Percentiles rank a stretch among this genome's conserved stretches.
Evolutionary conservation across 352 stramenopile genomes (phyloP).

Genomic region (Globisporangium paddicum): DNA sequence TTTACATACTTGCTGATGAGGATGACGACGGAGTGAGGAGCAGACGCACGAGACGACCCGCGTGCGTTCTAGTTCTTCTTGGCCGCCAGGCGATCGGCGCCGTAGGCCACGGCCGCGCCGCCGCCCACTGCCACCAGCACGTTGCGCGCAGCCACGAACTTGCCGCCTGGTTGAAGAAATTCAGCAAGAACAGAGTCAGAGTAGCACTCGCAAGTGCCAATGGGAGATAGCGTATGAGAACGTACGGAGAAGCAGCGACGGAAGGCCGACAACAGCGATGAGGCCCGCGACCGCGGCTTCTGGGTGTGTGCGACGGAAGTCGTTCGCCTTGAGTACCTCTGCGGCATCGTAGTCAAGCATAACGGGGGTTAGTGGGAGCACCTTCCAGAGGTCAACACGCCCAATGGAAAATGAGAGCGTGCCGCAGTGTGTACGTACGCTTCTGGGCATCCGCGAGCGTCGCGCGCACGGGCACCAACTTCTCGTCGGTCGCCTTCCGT

Average conservation of each 20-base stretch:
- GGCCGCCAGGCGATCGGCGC: conserved; percentile 34
- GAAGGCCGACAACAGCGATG: conserved; percentile 47
- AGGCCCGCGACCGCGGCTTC: conserved; percentile 55
- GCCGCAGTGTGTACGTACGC: conserved; percentile 37
- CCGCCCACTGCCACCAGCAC: conserved; percentile 55
- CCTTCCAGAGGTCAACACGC: not conserved
- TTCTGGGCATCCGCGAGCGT: conserved; percentile 35
- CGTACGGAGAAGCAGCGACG: conserved; percentile 67
- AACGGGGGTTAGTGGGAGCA: not conserved
- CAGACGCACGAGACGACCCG: not conserved
- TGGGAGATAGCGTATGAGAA: conserved; percentile 3
- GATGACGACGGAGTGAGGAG: not conserved
- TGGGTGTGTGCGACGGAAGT: conserved; percentile 69
- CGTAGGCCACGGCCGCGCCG: conserved; percentile 51
- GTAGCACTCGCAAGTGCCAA: not conserved
- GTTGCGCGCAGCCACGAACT: conserved; percentile 55
- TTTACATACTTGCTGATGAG: conserved; percentile 1
- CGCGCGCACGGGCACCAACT: conserved; percentile 58
- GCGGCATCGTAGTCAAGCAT: not conserved
- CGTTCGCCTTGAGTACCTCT: conserved; percentile 73
- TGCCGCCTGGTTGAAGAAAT: conserved; percentile 43
- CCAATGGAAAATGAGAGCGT: not conserved
- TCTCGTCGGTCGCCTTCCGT: conserved; percentile 47
- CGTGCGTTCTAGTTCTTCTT: conserved; percentile 16
- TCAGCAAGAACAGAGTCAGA: not conserved